phyloP scores from a whole-genome alignment of 2,329 filamentous ascomycete genomes.

The Ophiostoma novo-ulmi region DNA sequence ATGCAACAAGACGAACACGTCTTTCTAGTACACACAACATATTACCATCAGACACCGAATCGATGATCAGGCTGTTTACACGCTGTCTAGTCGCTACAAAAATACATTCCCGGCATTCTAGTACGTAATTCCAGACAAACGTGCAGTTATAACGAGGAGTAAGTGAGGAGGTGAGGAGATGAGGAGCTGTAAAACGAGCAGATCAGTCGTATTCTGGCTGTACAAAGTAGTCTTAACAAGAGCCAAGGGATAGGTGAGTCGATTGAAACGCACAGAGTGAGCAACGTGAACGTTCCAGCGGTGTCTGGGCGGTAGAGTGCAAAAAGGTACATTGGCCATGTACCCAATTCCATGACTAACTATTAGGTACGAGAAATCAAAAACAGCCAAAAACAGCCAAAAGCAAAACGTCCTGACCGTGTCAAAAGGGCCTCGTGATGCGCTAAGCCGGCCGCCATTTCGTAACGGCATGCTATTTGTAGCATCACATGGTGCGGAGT shows the following conservation, averaged over 20 bases:
- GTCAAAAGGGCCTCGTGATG: constrained; percentile 22
- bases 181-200: constrained; percentile 8
- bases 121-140: not conserved
- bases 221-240: not conserved
- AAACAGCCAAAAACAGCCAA: not conserved
- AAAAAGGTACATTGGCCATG: not conserved
- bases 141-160: not conserved
- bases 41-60: not conserved
- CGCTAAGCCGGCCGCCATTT: constrained; percentile 28
- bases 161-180: not conserved
- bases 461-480: constrained; percentile 29
- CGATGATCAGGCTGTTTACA: not conserved
- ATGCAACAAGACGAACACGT: constrained; percentile 1
- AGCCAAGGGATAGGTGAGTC: not conserved
- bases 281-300: not conserved
- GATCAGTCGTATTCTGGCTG: constrained; percentile 6
- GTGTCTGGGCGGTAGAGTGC: not conserved
- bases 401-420: not conserved
- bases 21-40: not conserved
- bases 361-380: constrained; percentile 32
- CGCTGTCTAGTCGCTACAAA: not conserved
- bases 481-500: constrained; percentile 14
- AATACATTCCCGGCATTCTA: not conserved
- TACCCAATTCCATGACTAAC: constrained; percentile 32
- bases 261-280: not conserved